Conservation (phyloP, 345 rosid genomes). For the Cardamine chenopodiifolia region DNA sequence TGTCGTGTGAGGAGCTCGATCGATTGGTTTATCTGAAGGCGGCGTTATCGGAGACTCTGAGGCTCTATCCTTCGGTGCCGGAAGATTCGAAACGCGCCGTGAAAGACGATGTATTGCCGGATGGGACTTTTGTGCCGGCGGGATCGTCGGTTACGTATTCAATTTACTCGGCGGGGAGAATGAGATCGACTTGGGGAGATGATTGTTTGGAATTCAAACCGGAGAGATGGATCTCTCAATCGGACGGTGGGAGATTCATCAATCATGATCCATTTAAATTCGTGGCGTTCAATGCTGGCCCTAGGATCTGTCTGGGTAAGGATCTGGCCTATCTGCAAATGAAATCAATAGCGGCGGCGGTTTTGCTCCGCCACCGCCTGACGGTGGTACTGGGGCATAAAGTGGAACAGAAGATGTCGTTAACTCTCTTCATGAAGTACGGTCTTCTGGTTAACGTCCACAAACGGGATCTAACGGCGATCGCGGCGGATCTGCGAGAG, state of each 20-base stretch:
- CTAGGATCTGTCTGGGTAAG: constrained; percentile 84
- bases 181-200: constrained; percentile 88
- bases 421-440: constrained; percentile 86
- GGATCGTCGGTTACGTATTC: constrained; percentile 91
- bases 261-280: constrained; percentile 74
- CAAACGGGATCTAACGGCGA: constrained; percentile 55
- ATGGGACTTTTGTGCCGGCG: constrained; percentile 88
- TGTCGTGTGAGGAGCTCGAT: constrained; percentile 75
- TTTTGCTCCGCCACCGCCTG: constrained; percentile 67
- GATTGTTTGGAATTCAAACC: constrained; percentile 85
- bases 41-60: constrained; percentile 80
- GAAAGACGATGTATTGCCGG: constrained; percentile 78
- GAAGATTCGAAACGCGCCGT: constrained; percentile 85
- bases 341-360: constrained; percentile 88
- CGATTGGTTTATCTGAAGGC: constrained; percentile 78
- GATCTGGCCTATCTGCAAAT: constrained; percentile 87
- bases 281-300: constrained; percentile 94
- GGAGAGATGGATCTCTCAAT: constrained; percentile 82
- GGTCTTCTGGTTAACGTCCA: constrained; percentile 75
- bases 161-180: constrained; percentile 86
- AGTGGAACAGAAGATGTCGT: constrained; percentile 97
- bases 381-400: constrained; percentile 69
- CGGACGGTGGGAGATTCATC: constrained; percentile 58
- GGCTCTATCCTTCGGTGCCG: constrained; percentile 93
- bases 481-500: constrained; percentile 44